A percentile compares a stretch with the other conserved stretches of the same genome.
Conservation (phyloP, 2,329 filamentous ascomycete species). For the Knufia petricola region DNA sequence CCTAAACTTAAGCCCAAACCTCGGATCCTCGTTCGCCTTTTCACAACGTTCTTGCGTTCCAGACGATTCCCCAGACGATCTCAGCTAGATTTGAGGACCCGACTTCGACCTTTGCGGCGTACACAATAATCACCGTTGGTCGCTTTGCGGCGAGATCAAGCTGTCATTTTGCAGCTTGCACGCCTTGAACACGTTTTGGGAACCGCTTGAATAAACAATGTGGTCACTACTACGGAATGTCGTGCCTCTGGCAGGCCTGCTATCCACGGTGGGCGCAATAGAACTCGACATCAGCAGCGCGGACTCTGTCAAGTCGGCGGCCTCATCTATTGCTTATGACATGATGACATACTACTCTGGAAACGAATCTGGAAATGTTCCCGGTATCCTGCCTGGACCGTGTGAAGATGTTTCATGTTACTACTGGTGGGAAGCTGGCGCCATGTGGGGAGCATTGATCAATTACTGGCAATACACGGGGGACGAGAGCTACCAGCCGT, state of each 20-base stretch:
- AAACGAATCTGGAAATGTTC: constrained; percentile 25
- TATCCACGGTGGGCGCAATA: constrained; percentile 12
- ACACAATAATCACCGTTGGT: background rate
- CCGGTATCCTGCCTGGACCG: constrained; percentile 27
- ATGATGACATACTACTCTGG: constrained; percentile 30
- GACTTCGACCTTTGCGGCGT: background rate
- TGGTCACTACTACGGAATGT: constrained; percentile 3
- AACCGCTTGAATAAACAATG: constrained; percentile 3
- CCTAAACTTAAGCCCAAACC: background rate
- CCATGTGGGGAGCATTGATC: constrained; percentile 30
- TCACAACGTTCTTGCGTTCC: background rate
- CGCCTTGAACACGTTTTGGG: background rate
- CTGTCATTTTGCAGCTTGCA: background rate
- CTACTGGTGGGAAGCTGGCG: constrained; percentile 32
- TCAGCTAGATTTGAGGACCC: no score
- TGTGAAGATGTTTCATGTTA: constrained; percentile 22
- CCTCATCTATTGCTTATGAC: constrained; percentile 26
- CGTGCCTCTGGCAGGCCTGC: constrained; percentile 18
- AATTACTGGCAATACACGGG: constrained; percentile 37
- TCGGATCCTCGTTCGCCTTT: background rate
- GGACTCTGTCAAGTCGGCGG: constrained; percentile 28
- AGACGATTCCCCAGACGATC: background rate
- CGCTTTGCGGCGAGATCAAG: background rate
- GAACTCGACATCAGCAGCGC: constrained; percentile 17
- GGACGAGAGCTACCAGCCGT: constrained; percentile 32